Base-by-base conservation (phyloP, 495 filamentous ascomycete species). In the Penicillium crystallinum region DNA sequence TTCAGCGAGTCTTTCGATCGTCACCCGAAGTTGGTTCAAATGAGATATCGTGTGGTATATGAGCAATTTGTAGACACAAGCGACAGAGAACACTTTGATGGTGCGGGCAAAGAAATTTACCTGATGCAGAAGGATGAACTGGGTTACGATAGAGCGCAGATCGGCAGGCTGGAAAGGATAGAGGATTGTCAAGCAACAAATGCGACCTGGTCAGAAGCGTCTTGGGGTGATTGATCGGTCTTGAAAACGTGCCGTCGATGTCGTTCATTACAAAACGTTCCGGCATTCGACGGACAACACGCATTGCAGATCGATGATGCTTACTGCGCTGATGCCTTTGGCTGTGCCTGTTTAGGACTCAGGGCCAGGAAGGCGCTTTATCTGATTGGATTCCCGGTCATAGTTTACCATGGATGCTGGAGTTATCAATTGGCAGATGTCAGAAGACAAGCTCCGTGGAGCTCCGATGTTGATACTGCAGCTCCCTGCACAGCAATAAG, bases 261-360 rank as follows among this genome's bases (percentile, higher is more conserved):
- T 29, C 25, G 15, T 6, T 29, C 40, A 38, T 4, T n/a, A 19
- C 15, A 19, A 8, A 8, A 29, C 14, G 7, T 33, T 27, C 21
- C 50, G 55, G 50, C 50, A 49, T 3, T 4, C 9, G 23, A 34
- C 45, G 50, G 55, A 54, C 44, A n/a, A 39, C 4, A 21, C 29
- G 17, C 2, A 53, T 33, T 38, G 38, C 18, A 5, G 44, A 36
- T 57, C 31, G 27, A 54, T 57, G 55, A 57, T 57, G 55, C 49
- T 1, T 18, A 25, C 15, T 21, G 33, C 34, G 14, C 31, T 23
- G 14, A 34, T 36, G 23, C 33, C 33, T 43, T 6, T n/a, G 19
- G 15, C 14, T 12, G 46, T 48, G 9, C 11, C 23, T 29, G 10
- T 10, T 19, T 29, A 14, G 14, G 21, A n/a, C 12, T 27, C 4